phyloP scores from a whole-genome alignment of 2,329 filamentous ascomycete genomes.

The Colletotrichum musicola region DNA sequence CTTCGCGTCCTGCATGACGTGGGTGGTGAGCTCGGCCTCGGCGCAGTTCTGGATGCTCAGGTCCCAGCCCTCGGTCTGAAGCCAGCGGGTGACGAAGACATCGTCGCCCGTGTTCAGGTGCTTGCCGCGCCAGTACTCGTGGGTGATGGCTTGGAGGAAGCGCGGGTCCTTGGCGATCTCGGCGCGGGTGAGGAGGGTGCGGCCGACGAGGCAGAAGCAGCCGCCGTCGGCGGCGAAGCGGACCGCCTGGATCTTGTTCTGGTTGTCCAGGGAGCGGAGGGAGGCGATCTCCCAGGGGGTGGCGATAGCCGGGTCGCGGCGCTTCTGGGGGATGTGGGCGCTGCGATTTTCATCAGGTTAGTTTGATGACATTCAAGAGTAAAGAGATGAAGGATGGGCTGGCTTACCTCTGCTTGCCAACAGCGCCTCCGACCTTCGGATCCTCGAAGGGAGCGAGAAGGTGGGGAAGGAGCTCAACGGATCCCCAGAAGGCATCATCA shows the following conservation, averaged over 20 bases:
- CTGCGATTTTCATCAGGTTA: conserved; percentile 4
- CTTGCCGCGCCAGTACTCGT: conserved; percentile 42
- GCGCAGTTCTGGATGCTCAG: conserved; percentile 44
- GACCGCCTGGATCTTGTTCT: conserved; percentile 38
- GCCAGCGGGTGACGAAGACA: conserved; percentile 45
- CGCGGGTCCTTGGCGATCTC: conserved; percentile 41
- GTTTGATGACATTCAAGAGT: neutral
- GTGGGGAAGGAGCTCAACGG: conserved; percentile 31
- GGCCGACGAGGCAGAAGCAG: conserved; percentile 45
- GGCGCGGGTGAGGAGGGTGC: conserved; percentile 45
- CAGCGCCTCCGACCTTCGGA: conserved; percentile 42
- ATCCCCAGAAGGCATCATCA: conserved; percentile 45
- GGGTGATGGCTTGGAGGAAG: conserved; percentile 42
- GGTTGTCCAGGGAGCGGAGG: conserved; percentile 42
- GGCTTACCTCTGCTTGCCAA: conserved; percentile 41
- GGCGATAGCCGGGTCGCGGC: conserved; percentile 41
- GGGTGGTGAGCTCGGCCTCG: conserved; percentile 43
- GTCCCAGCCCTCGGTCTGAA: conserved; percentile 44
- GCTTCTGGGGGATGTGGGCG: conserved; percentile 40
- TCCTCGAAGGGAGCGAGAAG: conserved; percentile 46
- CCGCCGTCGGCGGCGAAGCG: conserved; percentile 43
- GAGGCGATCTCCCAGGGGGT: conserved; percentile 46
- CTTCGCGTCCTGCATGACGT: conserved; percentile 37
- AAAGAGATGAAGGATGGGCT: neutral
- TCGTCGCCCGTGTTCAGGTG: conserved; percentile 45